Base-by-base conservation (phyloP, 2,329 filamentous ascomycete species). In the Didymella lethalis region DNA sequence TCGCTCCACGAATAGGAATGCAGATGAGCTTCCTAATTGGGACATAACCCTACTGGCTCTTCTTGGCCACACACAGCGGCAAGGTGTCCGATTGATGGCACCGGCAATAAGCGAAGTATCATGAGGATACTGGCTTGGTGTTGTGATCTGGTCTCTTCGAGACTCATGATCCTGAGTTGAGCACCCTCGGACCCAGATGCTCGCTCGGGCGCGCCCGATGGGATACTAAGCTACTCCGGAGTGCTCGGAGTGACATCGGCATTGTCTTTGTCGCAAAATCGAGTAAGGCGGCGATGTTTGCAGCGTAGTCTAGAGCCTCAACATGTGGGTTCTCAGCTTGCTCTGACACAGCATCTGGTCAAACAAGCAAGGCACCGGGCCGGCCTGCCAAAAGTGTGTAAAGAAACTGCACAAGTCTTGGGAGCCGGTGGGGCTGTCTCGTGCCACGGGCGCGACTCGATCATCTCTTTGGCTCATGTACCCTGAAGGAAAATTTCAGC, bases 221-320 rank as follows among this genome's bases (percentile, higher is more conserved):
- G 43, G 31, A 20, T 34, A 41, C 45, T 51, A 28, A 38, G n/a
- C 40, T 47, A 54, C 41, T 55, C 25, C 47, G 57, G 44, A 45
- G 25, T 51, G 36, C 12, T 40, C 52, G 57, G 57, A 48, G 36
- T 60, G 29, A 43, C 51, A 44, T 41, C 52, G 57, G 52, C 28
- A 26, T 59, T 44, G 32, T 34, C 10, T 28, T 31, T 48, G 48
- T 60, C 56, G 54, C 64, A 53, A 26, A 40, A 68, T 71, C 62
- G 62, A 68, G 67, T 69, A 69, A 51, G 48, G 52, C 45, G 48
- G 48, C 23, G 48, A 45, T 40, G 41, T 32, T 34, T 51, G 61
- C 55, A 59, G 62, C 60, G 63, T 57, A 67, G 63, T 71, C 72
- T 72, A 65, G 72, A 61, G 68, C 65, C 63, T 63, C 64, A 68